These are phyloP conservation scores for Gardenia jasminoides DNA, from an alignment of 257 asterid species.

Conservation along the genomic window DNA sequence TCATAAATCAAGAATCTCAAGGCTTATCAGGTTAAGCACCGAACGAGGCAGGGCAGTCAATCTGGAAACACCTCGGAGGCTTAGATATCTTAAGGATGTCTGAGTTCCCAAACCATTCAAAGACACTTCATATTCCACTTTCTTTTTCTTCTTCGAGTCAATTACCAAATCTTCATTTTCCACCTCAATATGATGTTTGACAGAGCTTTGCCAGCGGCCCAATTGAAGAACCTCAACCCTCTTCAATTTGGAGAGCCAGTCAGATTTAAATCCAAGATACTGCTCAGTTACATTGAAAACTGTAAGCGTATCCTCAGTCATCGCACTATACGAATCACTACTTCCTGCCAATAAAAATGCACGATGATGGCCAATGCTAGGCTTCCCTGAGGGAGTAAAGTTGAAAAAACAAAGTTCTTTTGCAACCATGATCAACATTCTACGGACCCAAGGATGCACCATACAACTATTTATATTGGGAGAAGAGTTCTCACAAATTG, in stretches of 20 bases:
- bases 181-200: conserved; percentile 15
- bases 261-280: neutral
- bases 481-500: neutral
- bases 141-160: neutral
- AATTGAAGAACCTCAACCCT: conserved; percentile 9
- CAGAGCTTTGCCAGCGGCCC: conserved; percentile 8
- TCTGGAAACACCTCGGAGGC: conserved; percentile 15
- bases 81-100: neutral
- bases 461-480: neutral
- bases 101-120: conserved; percentile 10
- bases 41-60: conserved; percentile 2
- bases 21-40: conserved; percentile 6
- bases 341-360: neutral
- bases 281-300: conserved; percentile 2
- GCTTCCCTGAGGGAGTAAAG: too few relatives aligned
- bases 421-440: neutral
- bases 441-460: conserved; percentile 8
- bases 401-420: too few relatives aligned
- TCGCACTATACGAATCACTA: neutral
- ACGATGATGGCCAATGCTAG: neutral
- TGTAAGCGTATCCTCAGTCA: neutral
- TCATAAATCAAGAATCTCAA: conserved; percentile 16
- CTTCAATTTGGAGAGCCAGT: neutral
- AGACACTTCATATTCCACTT: neutral
- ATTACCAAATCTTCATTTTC: conserved; percentile 9